phyloP scores from a whole-genome alignment of 2,329 filamentous ascomycete species.

The Xylariales sp. region DNA sequence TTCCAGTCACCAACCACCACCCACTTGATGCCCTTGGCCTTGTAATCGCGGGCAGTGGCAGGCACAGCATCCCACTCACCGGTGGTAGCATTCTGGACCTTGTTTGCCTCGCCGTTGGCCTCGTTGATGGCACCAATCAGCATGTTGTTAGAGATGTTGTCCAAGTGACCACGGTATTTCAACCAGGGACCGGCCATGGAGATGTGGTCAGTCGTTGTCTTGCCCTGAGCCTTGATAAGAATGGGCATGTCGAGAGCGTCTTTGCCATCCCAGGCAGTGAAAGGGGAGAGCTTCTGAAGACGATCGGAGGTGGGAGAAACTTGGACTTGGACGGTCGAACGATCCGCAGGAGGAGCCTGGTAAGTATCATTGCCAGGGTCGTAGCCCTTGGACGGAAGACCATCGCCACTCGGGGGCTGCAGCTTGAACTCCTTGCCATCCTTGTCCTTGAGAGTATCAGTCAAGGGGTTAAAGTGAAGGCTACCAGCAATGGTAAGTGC shows the following conservation, averaged over 20 bases:
- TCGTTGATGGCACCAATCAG: constrained; percentile 95
- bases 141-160: constrained; percentile 99
- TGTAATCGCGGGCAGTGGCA: constrained; percentile 95
- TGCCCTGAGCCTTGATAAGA: constrained; percentile 92
- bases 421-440: constrained; percentile 96
- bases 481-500: constrained; percentile 80
- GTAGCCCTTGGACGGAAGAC: constrained; percentile 77
- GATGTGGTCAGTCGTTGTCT: constrained; percentile 97
- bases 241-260: constrained; percentile 81
- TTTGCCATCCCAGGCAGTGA: constrained; percentile 87
- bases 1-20: constrained; percentile 99
- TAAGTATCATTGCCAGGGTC: constrained; percentile 92
- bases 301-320: constrained; percentile 89
- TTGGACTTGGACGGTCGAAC: constrained; percentile 66
- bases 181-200: constrained; percentile 96
- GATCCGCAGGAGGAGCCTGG: constrained; percentile 86
- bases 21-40: constrained; percentile 94
- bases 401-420: constrained; percentile 71
- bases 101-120: constrained; percentile 96
- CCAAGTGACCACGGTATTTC: constrained; percentile 97
- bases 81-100: constrained; percentile 85
- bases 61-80: constrained; percentile 85
- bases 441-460: constrained; percentile 87
- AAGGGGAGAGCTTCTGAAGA: constrained; percentile 86
- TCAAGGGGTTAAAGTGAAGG: constrained; percentile 92